Conservation (phyloP, 2,329 filamentous ascomycete species). For the Fusarium concolor region DNA sequence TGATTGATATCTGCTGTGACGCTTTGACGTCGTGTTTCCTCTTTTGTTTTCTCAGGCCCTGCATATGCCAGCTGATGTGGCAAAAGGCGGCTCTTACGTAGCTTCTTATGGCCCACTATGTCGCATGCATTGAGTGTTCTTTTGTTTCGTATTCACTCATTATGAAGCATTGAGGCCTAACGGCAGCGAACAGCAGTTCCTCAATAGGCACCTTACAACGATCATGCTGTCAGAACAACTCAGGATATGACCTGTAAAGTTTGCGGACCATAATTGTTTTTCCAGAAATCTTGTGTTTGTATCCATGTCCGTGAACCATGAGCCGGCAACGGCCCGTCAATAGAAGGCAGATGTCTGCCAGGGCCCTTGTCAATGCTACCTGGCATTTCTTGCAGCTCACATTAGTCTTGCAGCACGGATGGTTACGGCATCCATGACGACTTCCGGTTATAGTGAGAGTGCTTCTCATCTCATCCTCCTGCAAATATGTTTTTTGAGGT, state of each 20-base stretch:
- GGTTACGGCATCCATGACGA: slow-evolving; percentile 3
- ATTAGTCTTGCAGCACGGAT: slow-evolving; percentile 30
- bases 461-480: slow-evolving; percentile 1
- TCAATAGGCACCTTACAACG: background rate
- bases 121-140: slow-evolving; percentile 31
- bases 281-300: background rate
- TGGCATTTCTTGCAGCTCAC: slow-evolving; percentile 42
- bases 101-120: slow-evolving; percentile 28
- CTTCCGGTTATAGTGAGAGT: slow-evolving; percentile 6
- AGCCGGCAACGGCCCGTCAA: slow-evolving; percentile 31
- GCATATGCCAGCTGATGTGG: slow-evolving; percentile 46
- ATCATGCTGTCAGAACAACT: slow-evolving; percentile 15
- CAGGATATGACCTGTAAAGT: slow-evolving; percentile 6
- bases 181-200: background rate
- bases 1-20: slow-evolving; percentile 6
- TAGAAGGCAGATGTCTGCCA: slow-evolving; percentile 24
- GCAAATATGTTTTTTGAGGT: background rate
- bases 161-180: slow-evolving; percentile 12
- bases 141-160: slow-evolving; percentile 3
- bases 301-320: slow-evolving; percentile 20
- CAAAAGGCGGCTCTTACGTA: slow-evolving; percentile 41
- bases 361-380: slow-evolving; percentile 31
- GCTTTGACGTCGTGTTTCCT: slow-evolving; percentile 37
- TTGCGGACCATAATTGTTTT: background rate
- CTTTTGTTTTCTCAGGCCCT: slow-evolving; percentile 39